A percentile compares a stretch with the other conserved stretches of the same genome.
phyloP scores from a whole-genome alignment of 1,284 basidiomycete genomes.

The Earliella scabrosa region DNA sequence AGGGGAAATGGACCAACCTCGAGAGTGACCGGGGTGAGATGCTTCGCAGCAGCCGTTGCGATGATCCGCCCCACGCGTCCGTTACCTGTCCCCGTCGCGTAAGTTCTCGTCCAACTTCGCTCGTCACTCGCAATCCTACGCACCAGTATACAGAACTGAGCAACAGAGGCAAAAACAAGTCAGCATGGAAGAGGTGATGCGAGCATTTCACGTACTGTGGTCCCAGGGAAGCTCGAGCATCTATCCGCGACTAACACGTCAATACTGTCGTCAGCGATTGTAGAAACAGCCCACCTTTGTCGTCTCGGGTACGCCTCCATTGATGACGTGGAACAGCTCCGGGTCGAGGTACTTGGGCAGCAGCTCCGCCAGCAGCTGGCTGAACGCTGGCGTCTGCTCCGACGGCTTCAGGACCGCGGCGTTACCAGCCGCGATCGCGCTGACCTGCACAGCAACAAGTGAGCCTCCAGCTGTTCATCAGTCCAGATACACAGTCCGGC shows the following conservation, averaged over 20 bases:
- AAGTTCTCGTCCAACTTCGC: background rate
- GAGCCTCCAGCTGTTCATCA: background rate
- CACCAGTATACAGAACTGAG: slow-evolving; percentile 64
- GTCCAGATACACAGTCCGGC: too few species aligned
- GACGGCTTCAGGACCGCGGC: slow-evolving; percentile 81
- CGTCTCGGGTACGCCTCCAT: slow-evolving; percentile 78
- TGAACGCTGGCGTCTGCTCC: slow-evolving; percentile 73
- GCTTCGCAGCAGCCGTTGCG: slow-evolving; percentile 83
- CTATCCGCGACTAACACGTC: slow-evolving; percentile 32
- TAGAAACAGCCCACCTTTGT: slow-evolving; percentile 52
- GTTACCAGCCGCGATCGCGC: slow-evolving; percentile 84
- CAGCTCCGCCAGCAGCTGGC: slow-evolving; percentile 74
- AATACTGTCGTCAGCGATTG: background rate
- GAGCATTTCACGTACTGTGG: slow-evolving; percentile 67
- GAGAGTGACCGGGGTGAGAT: slow-evolving; percentile 82
- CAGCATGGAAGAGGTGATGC: background rate
- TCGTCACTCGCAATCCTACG: background rate
- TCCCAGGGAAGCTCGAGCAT: slow-evolving; percentile 86
- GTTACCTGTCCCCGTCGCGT: slow-evolving; percentile 47
- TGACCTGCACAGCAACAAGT: slow-evolving; percentile 52
- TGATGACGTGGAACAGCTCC: slow-evolving; percentile 72
- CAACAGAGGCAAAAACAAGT: slow-evolving; percentile 2
- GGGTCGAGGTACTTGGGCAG: slow-evolving; percentile 83
- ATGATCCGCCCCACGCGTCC: slow-evolving; percentile 82
- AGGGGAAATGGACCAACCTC: slow-evolving; percentile 50